Percentiles rank a stretch among this genome's conserved stretches.
phyloP scores from a whole-genome alignment of 2,329 filamentous ascomycete species.

The Dactylellina leptospora region DNA sequence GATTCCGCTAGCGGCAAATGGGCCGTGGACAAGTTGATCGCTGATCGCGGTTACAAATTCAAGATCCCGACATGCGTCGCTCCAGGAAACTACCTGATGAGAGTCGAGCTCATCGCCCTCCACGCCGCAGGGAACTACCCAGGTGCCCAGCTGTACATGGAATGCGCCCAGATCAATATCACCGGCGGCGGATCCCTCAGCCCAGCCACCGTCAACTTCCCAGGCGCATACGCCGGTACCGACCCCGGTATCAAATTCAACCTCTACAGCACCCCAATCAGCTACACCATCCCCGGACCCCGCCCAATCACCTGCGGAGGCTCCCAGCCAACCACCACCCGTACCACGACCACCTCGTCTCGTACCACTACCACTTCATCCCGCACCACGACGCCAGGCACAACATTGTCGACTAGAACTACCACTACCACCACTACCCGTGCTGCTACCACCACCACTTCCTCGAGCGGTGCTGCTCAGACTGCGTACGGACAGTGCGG shows the following conservation, averaged over 20 bases:
- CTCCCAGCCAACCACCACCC: constrained; percentile 14
- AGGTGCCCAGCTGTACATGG: constrained; percentile 57
- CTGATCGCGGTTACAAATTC: constrained; percentile 62
- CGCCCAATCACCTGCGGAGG: constrained; percentile 54
- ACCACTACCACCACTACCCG: constrained; percentile 3
- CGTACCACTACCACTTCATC: constrained; percentile 8
- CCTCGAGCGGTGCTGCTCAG: constrained; percentile 3
- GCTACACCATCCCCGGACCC: constrained; percentile 62
- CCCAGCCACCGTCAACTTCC: constrained; percentile 56
- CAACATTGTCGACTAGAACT: constrained; percentile 19
- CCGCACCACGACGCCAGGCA: background rate
- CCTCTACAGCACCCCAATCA: constrained; percentile 58
- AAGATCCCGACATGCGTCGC: constrained; percentile 59
- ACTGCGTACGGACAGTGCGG: constrained; percentile 44
- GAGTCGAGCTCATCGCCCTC: constrained; percentile 56
- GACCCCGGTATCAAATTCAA: constrained; percentile 54
- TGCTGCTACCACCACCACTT: constrained; percentile 12
- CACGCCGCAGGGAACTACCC: constrained; percentile 47
- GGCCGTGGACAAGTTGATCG: constrained; percentile 65
- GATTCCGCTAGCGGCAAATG: constrained; percentile 61
- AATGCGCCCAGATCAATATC: constrained; percentile 57
- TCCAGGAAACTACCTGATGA: constrained; percentile 58
- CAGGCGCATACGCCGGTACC: constrained; percentile 55
- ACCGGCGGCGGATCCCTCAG: constrained; percentile 55
- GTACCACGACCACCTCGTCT: background rate